A percentile compares a stretch with the other conserved stretches of the same genome.
phyloP scores from a whole-genome alignment of 768 basidiomycete species.

The Clavulina sp. region DNA sequence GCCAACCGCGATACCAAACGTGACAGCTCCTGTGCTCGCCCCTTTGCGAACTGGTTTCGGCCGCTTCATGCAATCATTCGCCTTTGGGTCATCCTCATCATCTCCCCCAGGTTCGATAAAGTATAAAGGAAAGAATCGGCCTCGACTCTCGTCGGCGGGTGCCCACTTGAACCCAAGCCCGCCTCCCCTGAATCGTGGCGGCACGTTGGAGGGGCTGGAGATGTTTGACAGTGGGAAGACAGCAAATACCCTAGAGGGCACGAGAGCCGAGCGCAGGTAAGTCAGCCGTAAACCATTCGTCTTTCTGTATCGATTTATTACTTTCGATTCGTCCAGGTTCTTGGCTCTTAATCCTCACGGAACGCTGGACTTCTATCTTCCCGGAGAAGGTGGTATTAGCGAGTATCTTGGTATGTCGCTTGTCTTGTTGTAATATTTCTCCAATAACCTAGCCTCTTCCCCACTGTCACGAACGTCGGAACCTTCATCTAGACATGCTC shows the following conservation, averaged over 20 bases:
- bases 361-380: conserved; percentile 26
- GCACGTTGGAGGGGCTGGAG: not conserved
- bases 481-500: conserved; percentile 10
- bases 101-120: not conserved
- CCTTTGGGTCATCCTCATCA: not conserved
- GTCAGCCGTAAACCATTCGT: too few relatives aligned
- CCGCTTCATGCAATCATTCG: not conserved
- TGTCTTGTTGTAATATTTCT: not conserved
- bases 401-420: conserved; percentile 17
- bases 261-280: conserved; percentile 15
- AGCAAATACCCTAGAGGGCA: conserved; percentile 9
- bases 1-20: conserved; percentile 16
- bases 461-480: not conserved
- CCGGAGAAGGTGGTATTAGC: conserved; percentile 22
- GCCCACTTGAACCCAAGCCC: not conserved
- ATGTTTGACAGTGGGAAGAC: not conserved
- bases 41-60: not conserved
- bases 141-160: not conserved
- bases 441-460: too few relatives aligned
- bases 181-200: not conserved
- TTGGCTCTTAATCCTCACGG: conserved; percentile 28
- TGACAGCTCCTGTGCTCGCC: conserved; percentile 14
- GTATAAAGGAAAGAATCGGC: not conserved
- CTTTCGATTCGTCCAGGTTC: conserved; percentile 18
- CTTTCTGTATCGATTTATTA: too few relatives aligned